Evolutionary conservation across 2,329 filamentous ascomycete species (phyloP), one percentile per base, ranked within the genome.

Genomic region (Talaromyces piceae): DNA sequence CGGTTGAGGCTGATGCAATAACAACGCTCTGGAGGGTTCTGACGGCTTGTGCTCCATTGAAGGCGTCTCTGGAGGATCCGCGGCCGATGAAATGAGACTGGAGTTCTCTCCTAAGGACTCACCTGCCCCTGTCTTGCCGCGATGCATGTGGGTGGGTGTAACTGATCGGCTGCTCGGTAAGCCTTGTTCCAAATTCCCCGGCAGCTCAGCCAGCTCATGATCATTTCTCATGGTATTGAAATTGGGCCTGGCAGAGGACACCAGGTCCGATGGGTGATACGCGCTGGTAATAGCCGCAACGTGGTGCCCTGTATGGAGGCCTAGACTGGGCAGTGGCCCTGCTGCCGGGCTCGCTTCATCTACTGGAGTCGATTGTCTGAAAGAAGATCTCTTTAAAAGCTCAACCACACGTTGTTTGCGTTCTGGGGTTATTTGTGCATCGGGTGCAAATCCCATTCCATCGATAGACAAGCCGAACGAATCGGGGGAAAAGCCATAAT

Each of bases 171-270:
- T 63, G 31, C 52, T 49, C 2, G 61, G 61, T 2, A 63, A 54
- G 13, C 61, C 61, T 53, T 63, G 61, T 41, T 63, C 61, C 13
- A 63, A 48, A n/a, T 55, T 63, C 8, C 55, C 55, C 6, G 60
- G 61, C 4, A 63, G 54, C 45, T 63, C 61, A 26, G 57, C 57
- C 8, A 55, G 56, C 11, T 9, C 45, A 27, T 20, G 13, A 5
- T 39, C 13, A 20, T 52, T 43, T 3, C n/a, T 9, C 12, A 12
- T 6, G 39, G 23, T 16, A 23, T 5, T 2, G 16, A 37, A 37
- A 20, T 4, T 22, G 25, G 18, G 30, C 3, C 23, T 6, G 23
- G 30, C 22, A 26, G 31, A 27, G 41, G 31, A 5, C 28, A 23
- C 7, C 11, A 12, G 6, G 23, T 28, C 27, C 9, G 27, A 7